Evolutionary conservation across 805 yeast species (phyloP).

Genomic region (Starmerella cellae): DNA sequence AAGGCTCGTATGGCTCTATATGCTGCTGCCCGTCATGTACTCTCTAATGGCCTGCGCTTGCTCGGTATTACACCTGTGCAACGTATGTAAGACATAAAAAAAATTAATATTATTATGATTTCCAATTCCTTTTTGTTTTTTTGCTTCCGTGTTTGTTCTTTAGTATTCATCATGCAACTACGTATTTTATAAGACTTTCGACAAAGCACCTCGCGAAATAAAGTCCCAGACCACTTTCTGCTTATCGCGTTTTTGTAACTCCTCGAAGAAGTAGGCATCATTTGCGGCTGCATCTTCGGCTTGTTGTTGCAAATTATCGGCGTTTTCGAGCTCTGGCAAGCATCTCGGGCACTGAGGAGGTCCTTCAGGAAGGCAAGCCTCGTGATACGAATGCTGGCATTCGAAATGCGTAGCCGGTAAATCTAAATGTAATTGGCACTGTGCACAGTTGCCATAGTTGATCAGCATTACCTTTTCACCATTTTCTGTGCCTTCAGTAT

Average conservation of each 20-base stretch:
- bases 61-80: slow-evolving; percentile 96
- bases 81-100: slow-evolving; percentile 60
- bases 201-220: slow-evolving; percentile 76
- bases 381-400: slow-evolving; percentile 80
- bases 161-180: too few species aligned
- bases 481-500: too few species aligned
- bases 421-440: slow-evolving; percentile 54
- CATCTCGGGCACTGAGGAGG: slow-evolving; percentile 59
- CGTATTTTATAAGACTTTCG: neutral
- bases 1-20: slow-evolving; percentile 85
- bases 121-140: too few species aligned
- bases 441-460: slow-evolving; percentile 45
- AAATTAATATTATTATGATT: neutral
- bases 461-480: slow-evolving; percentile 34
- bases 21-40: slow-evolving; percentile 75
- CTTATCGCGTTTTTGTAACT: slow-evolving; percentile 44
- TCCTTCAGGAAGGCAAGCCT: slow-evolving; percentile 43
- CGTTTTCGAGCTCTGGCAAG: slow-evolving; percentile 52
- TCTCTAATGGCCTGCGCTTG: slow-evolving; percentile 77
- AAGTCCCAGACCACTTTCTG: slow-evolving; percentile 68
- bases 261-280: slow-evolving; percentile 46
- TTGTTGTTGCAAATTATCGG: slow-evolving; percentile 42
- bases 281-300: slow-evolving; percentile 53
- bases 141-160: too few species aligned
- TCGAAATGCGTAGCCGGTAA: slow-evolving; percentile 72